phyloP scores from a whole-genome alignment of 1,284 basidiomycete species.

The Ceratobasidium sp. region DNA sequence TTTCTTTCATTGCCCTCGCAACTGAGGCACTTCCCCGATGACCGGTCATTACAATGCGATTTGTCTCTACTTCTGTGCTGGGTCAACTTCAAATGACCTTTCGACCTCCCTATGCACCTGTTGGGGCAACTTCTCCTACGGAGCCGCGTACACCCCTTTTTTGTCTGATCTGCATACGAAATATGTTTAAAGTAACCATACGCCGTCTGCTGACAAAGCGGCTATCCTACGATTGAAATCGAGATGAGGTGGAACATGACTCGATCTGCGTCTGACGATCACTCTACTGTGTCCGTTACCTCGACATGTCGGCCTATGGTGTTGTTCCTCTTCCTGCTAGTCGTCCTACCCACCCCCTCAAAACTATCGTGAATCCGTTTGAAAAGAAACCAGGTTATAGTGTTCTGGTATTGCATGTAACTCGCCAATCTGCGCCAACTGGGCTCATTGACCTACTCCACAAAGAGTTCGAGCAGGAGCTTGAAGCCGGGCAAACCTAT shows the following conservation, averaged over 20 bases:
- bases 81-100: not conserved
- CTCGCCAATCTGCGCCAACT: conserved; percentile 56
- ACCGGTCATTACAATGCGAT: no score
- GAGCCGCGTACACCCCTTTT: not conserved
- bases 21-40: not conserved
- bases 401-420: conserved; percentile 70
- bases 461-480: conserved; percentile 70
- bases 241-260: not conserved
- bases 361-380: conserved; percentile 1
- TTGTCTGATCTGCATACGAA: not conserved
- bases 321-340: not conserved
- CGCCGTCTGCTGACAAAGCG: not conserved
- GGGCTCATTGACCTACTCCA: conserved; percentile 70
- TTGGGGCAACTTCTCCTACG: not conserved
- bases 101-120: not conserved
- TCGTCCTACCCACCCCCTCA: conserved; percentile 1
- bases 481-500: conserved; percentile 81
- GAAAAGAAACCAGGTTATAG: not conserved
- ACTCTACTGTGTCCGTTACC: not conserved
- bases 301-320: conserved; percentile 30
- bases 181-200: not conserved
- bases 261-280: not conserved
- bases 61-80: not conserved
- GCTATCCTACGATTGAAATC: not conserved
- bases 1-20: not conserved